phyloP scores from a whole-genome alignment of 345 rosid genomes.

The Laguncularia racemosa region DNA sequence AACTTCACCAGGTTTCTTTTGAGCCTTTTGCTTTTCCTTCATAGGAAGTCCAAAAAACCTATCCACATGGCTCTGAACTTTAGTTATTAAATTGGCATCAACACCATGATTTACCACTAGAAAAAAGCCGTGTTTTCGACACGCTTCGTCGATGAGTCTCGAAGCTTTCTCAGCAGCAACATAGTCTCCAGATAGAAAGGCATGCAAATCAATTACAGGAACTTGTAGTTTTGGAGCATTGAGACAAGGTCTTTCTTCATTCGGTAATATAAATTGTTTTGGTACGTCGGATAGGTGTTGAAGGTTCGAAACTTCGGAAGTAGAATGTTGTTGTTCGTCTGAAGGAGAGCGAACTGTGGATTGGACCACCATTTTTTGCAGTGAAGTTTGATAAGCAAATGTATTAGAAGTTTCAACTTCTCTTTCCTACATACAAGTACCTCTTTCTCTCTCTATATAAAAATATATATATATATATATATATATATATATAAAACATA shows the following conservation, averaged over 20 bases:
- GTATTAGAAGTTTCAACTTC: too few relatives aligned
- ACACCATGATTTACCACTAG: slow-evolving; percentile 67
- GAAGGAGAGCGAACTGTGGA: too few relatives aligned
- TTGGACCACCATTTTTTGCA: too few relatives aligned
- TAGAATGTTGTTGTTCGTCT: slow-evolving; percentile 4
- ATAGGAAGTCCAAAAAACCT: slow-evolving; percentile 45
- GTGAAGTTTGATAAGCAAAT: too few relatives aligned
- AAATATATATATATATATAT: too few relatives aligned
- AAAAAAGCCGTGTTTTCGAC: slow-evolving; percentile 72
- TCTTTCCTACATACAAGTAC: too few relatives aligned
- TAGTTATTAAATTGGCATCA: slow-evolving; percentile 30
- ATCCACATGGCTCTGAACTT: slow-evolving; percentile 44
- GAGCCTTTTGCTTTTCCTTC: slow-evolving; percentile 49
- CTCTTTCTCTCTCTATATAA: too few relatives aligned
- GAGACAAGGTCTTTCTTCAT: slow-evolving; percentile 49
- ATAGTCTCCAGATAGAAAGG: slow-evolving; percentile 42
- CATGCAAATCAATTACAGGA: slow-evolving; percentile 51
- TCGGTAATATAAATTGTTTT: slow-evolving; percentile 71
- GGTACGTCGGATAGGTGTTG: slow-evolving; percentile 43
- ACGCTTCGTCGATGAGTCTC: slow-evolving; percentile 44
- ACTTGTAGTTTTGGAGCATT: slow-evolving; percentile 39
- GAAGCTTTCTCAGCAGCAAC: slow-evolving; percentile 29
- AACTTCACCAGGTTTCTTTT: slow-evolving; percentile 48
- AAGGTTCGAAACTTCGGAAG: slow-evolving; percentile 46
- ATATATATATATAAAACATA: too few relatives aligned